Conservation (phyloP, 352 stramenopile species). For the Phytopythium sindhum region DNA sequence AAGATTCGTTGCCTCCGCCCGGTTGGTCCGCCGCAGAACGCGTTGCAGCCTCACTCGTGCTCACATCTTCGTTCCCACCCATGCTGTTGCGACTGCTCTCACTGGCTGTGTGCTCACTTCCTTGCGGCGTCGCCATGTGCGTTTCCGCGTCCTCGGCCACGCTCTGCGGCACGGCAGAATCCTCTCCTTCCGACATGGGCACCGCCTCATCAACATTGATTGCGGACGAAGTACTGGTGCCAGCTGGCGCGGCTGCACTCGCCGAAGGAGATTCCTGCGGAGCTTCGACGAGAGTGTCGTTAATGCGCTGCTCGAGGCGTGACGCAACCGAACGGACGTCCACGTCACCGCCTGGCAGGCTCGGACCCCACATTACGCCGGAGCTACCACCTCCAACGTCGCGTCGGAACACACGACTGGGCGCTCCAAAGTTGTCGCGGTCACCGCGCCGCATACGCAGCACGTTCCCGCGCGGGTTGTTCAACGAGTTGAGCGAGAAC, state of each 20-base stretch:
- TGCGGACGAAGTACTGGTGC: neutral
- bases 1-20: constrained; percentile 21
- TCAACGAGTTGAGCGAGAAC: constrained; percentile 62
- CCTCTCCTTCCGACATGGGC: constrained; percentile 5
- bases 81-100: constrained; percentile 19
- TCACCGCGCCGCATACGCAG: constrained; percentile 42
- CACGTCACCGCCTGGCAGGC: constrained; percentile 27
- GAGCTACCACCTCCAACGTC: constrained; percentile 22
- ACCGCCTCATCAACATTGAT: constrained; percentile 3
- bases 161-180: neutral
- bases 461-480: constrained; percentile 20
- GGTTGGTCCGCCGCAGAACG: constrained; percentile 7
- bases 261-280: constrained; percentile 21
- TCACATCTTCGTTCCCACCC: constrained; percentile 9
- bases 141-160: constrained; percentile 12
- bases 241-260: constrained; percentile 5
- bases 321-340: constrained; percentile 71
- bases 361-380: constrained; percentile 33
- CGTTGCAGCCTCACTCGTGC: neutral
- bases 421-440: constrained; percentile 44
- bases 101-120: constrained; percentile 34
- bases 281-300: constrained; percentile 29
- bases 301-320: constrained; percentile 74
- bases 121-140: constrained; percentile 18
- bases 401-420: constrained; percentile 31